Evolutionary conservation across 345 rosid genomes (phyloP).

Genomic region (Dipteronia sinensis): DNA sequence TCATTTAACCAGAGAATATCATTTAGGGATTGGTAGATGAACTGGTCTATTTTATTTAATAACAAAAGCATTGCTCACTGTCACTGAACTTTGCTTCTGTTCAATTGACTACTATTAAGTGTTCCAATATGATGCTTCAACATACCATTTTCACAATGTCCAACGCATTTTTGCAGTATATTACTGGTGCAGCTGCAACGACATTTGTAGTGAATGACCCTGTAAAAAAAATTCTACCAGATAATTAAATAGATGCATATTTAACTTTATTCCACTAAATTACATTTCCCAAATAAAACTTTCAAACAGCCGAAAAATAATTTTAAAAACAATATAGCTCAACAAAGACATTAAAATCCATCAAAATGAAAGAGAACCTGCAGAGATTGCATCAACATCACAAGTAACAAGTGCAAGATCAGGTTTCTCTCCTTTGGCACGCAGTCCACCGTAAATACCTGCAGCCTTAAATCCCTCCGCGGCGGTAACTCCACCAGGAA

Average conservation of each 20-base stretch:
- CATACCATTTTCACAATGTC: constrained; percentile 58
- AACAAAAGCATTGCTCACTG: background rate
- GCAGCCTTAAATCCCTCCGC: constrained; percentile 89
- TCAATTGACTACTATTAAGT: background rate
- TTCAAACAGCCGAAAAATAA: background rate
- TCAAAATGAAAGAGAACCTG: constrained; percentile 49
- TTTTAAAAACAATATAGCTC: background rate
- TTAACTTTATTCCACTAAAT: constrained; percentile 1
- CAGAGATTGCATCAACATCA: constrained; percentile 78
- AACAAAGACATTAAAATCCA: background rate
- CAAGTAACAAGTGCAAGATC: constrained; percentile 89
- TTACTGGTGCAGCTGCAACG: constrained; percentile 94
- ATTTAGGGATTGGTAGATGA: background rate
- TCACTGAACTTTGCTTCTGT: background rate
- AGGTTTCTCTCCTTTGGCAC: constrained; percentile 85
- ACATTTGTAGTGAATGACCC: constrained; percentile 83
- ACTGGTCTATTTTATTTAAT: background rate
- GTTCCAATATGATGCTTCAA: background rate
- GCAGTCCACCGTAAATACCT: constrained; percentile 81
- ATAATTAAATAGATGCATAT: background rate
- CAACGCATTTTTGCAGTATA: constrained; percentile 70
- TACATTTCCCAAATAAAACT: background rate
- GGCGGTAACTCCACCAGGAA: constrained; percentile 93
- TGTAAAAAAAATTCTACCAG: constrained; percentile 26
- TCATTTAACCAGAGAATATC: background rate